A percentile compares a stretch with the other conserved stretches of the same genome.
Evolutionary conservation across 208 protist species (phyloP).

Genomic region (Trypanosoma mega): DNA sequence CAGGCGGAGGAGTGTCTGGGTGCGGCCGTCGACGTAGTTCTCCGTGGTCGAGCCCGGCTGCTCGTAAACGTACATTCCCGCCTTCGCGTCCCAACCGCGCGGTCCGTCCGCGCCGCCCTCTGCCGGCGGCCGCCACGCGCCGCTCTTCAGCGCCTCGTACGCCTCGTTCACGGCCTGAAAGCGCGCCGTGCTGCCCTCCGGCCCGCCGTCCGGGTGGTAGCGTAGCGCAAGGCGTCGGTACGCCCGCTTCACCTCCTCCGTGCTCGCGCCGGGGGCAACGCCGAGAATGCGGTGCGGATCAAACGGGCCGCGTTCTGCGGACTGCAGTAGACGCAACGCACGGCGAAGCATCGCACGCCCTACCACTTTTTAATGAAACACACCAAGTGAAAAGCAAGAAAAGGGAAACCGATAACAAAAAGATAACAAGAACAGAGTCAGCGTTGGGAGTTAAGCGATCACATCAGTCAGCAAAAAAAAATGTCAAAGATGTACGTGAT

Average conservation of each 20-base stretch:
- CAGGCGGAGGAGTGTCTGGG: slow-evolving; percentile 45
- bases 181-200: slow-evolving; percentile 64
- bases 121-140: slow-evolving; percentile 38
- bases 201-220: slow-evolving; percentile 73
- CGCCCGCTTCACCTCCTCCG: slow-evolving; percentile 68
- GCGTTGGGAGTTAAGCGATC: neutral
- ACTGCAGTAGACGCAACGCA: slow-evolving; percentile 26
- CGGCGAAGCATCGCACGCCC: slow-evolving; percentile 31
- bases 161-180: slow-evolving; percentile 84
- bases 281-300: slow-evolving; percentile 85
- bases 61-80: slow-evolving; percentile 81
- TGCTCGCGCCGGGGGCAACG: slow-evolving; percentile 44
- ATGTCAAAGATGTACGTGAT: too few species aligned
- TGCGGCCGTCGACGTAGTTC: slow-evolving; percentile 61
- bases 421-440: slow-evolving; percentile 6
- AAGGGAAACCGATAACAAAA: slow-evolving; percentile 1
- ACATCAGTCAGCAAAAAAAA: neutral
- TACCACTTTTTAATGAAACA: neutral
- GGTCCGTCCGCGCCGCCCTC: slow-evolving; percentile 8
- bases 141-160: slow-evolving; percentile 70
- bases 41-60: slow-evolving; percentile 75
- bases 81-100: slow-evolving; percentile 47
- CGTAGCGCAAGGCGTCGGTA: slow-evolving; percentile 70
- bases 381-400: slow-evolving; percentile 14
- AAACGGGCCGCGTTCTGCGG: slow-evolving; percentile 59